Percentiles rank a stretch among this genome's conserved stretches.
These are phyloP conservation scores for Sideroxylon spinosum DNA, from an alignment of 179 eudicot species.

Conservation along the genomic window DNA sequence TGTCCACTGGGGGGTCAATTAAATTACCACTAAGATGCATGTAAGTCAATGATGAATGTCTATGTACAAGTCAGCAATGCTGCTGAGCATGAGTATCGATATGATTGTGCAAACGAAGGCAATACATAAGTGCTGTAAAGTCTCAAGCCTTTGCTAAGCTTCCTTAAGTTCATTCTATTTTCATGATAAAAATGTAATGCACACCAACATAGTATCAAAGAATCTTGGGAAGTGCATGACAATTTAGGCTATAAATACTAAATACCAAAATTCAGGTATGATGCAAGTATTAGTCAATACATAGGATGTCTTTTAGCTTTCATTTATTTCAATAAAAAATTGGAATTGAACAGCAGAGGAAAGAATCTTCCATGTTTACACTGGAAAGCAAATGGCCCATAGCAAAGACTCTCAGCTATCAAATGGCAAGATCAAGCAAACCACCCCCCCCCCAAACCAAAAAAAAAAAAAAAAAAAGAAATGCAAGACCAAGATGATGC, in stretches of 20 bases:
- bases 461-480: too few relatives aligned
- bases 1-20: background rate
- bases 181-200: background rate
- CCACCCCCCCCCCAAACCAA: too few relatives aligned
- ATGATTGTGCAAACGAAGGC: background rate
- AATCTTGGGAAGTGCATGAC: background rate
- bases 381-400: background rate
- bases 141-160: background rate
- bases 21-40: background rate
- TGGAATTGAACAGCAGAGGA: background rate
- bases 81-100: background rate
- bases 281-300: background rate
- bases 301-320: too few relatives aligned
- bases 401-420: conserved; percentile 3
- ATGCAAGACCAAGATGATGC: conserved; percentile 7
- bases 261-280: background rate
- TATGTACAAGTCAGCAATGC: background rate
- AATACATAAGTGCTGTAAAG: background rate
- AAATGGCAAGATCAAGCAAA: conserved; percentile 4
- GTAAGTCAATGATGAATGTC: background rate
- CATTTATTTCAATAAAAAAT: background rate
- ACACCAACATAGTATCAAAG: background rate
- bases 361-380: background rate
- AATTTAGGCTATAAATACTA: background rate
- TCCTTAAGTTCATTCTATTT: background rate